phyloP scores from a whole-genome alignment of 768 basidiomycete species.

The Suillus plorans region DNA sequence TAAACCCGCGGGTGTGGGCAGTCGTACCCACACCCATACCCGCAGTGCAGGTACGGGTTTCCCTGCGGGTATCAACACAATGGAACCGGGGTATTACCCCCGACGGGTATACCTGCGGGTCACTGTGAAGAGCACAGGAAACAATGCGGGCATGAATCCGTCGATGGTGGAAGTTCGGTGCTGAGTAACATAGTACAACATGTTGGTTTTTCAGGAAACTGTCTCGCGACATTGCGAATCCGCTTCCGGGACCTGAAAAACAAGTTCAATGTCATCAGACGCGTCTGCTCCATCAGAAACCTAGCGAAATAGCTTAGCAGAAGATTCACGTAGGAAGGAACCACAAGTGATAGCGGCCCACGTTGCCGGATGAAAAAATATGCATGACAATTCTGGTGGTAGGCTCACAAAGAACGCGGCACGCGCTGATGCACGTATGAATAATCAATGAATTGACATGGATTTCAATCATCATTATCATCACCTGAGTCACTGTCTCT shows the following conservation, averaged over 20 bases:
- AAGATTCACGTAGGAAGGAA: not conserved
- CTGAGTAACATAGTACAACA: no score
- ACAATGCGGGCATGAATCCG: no score
- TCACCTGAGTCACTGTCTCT: conserved; percentile 27
- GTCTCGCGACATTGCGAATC: not conserved
- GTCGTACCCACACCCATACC: no score
- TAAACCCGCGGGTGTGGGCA: no score
- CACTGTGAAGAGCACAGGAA: no score
- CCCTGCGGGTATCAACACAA: no score
- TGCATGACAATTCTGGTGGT: not conserved
- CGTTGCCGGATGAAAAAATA: not conserved
- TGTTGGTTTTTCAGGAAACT: not conserved
- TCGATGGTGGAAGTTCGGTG: no score
- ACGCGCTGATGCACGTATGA: not conserved
- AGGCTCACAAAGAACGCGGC: not conserved
- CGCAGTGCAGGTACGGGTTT: no score
- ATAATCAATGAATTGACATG: not conserved
- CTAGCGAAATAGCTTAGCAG: not conserved
- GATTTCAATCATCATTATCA: conserved; percentile 16
- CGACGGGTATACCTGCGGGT: no score
- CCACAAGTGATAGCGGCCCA: not conserved
- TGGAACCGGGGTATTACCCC: no score
- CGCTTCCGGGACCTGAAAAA: not conserved
- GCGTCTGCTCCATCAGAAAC: not conserved
- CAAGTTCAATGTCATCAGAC: not conserved